Evolutionary conservation across 225 moss, liverwort and hornwort genomes (phyloP), one percentile per base, ranked within the genome.

Genomic region (Bryum argenteum): DNA sequence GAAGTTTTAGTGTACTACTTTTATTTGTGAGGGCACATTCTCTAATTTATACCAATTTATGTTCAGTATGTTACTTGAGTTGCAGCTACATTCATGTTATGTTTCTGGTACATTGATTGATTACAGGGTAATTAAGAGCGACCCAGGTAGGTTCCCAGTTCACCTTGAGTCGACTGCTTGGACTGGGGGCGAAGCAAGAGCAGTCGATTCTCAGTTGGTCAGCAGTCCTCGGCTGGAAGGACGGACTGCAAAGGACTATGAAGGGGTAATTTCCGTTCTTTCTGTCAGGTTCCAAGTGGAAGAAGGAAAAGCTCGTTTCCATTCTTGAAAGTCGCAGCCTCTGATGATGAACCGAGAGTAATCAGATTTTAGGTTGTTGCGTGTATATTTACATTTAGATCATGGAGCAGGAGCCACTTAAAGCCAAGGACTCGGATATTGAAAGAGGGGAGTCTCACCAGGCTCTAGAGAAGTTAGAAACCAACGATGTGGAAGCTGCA

Each of bases 71-170:
- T 44, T 52, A 21, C 10, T 24, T 66, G 55, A 43, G 52, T 58
- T 38, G 33, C 33, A 33, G 33, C 33, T 33, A 33, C 33, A 33
- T 33, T 33, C 7, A 33, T 33, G 33, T 33, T 58, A 15, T 28
- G 24, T 67, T 54, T 79, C 24, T 43, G 57, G 52, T 45, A 39
- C 61, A 45, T 65, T 71, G 44, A 57, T 73, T 71, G 62, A 58
- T 72, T 77, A 74, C 81, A 87, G 87, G 71, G 81, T 80, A 67
- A 77, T 87, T 71, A 73, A 52, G 20, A 84, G 84, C 74, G 81
- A 87, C 53, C 87, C 87, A 41, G 87, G 87, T 56, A 81, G 81
- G 57, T 74, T 84, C 61, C 79, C 81, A 66, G 60, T 70, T 45
- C 67, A 18, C 12, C 18, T 72, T 54, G 87, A 84, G 28, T 61